These are phyloP conservation scores for Scenedesmus sp. DNA, from an alignment of 163 green algal genomes.

Conservation along the genomic window DNA sequence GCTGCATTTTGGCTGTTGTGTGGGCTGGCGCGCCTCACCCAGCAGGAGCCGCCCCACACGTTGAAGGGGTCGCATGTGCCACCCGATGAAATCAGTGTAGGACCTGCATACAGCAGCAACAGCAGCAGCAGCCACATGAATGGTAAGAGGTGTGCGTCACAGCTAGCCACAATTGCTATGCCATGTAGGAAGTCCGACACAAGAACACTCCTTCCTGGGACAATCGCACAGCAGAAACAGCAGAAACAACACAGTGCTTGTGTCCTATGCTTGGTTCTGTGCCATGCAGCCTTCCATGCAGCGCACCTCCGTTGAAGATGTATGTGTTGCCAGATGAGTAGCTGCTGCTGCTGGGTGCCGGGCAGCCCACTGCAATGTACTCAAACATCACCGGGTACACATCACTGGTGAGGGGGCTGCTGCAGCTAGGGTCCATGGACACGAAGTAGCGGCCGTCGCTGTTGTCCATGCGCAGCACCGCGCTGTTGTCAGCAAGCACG, in stretches of 20 bases:
- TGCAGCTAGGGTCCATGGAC: slow-evolving; percentile 19
- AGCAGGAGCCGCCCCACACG: background rate
- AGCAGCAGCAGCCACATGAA: background rate
- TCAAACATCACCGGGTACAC: slow-evolving; percentile 37
- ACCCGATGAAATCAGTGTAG: background rate
- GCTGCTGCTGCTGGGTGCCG: background rate
- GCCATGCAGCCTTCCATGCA: background rate
- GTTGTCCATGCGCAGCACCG: slow-evolving; percentile 28
- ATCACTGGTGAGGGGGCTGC: background rate
- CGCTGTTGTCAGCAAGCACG: slow-evolving; percentile 28
- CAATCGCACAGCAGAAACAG: background rate
- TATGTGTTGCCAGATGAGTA: background rate
- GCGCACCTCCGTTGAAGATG: background rate
- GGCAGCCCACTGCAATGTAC: slow-evolving; percentile 7
- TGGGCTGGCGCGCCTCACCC: background rate
- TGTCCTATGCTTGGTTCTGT: background rate
- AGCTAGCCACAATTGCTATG: background rate
- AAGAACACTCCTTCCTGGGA: background rate
- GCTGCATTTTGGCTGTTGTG: background rate
- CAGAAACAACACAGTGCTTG: too few species aligned
- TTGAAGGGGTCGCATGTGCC: background rate
- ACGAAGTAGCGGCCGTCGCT: slow-evolving; percentile 19
- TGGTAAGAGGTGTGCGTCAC: background rate
- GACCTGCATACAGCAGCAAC: background rate
- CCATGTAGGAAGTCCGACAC: too few species aligned